Evolutionary conservation across 176 grass and related monocot species (phyloP), one percentile per base, ranked within the genome.

Genomic region (Triticum timopheevii): DNA sequence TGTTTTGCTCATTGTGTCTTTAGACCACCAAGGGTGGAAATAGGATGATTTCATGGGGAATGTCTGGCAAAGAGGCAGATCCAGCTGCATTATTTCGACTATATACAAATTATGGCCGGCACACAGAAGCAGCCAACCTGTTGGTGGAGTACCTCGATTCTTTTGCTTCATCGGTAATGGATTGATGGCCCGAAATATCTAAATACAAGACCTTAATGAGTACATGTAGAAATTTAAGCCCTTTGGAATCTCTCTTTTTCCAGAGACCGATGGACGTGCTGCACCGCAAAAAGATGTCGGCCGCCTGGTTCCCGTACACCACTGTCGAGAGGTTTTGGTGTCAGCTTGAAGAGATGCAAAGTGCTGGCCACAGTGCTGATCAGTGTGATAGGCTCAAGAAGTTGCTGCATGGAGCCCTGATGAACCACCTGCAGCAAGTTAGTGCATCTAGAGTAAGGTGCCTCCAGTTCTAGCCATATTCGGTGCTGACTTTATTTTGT

Each of bases 11-110:
- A 23, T 25, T 44, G 49, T 63, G 23, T 73, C 61, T 77, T 78
- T 62, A 88, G 84, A 76, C 70, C 79, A 80, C 61, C 63, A 84
- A 90, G 87, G 78, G 76, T 80, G 92, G 92, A 80, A 84, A 79
- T 44, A 94, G 66, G 83, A 89, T 54, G 75, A 90, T 83, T 78
- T 91, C 90, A 17, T 94, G 92, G 92, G 94, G 94, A 28, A 99
- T 99, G 97, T 92, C 94, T 27, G 90, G 94, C 63, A 88, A 87
- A 81, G 97, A 99, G 89, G 89, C 94, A 80, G 94, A 99, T 61
- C 73, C 94, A 56, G 94, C 92, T 31, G 89, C 97, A 42, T 87
- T 99, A 84, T 99, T 99, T 80, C 94, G 97, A 76, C 83, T 99
- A 11, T 96, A 94, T 63, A 92, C 94, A 81, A 93, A 93, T 76